Percentiles rank a stretch among this genome's conserved stretches.
Conservation (phyloP, 306 rosid species). For the Casuarina cunninghamiana region DNA sequence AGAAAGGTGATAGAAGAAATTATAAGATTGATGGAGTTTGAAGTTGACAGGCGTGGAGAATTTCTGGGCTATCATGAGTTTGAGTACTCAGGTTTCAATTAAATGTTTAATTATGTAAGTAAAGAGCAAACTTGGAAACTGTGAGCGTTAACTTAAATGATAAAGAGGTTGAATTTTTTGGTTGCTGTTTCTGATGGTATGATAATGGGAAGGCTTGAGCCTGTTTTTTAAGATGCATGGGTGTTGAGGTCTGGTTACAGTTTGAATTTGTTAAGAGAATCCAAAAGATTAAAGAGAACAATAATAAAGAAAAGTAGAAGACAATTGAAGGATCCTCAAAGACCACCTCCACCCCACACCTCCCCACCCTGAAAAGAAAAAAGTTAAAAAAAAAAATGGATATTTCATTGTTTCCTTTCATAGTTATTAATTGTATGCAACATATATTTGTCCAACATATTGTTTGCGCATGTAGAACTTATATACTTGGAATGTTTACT, state of each 20-base stretch:
- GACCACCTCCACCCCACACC: no score
- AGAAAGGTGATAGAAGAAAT: not conserved
- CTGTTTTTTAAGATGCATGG: not conserved
- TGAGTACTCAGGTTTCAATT: not conserved
- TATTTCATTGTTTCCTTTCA: no score
- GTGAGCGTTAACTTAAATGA: not conserved
- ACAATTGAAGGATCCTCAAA: no score
- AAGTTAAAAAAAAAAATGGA: not conserved
- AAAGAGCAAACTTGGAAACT: not conserved
- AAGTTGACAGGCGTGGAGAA: not conserved
- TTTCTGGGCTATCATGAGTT: not conserved
- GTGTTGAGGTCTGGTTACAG: not conserved
- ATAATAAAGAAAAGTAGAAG: not conserved
- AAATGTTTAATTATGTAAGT: not conserved
- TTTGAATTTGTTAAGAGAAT: not conserved
- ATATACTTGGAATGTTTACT: not conserved
- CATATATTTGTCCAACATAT: not conserved
- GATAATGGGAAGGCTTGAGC: not conserved
- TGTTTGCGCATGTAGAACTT: not conserved
- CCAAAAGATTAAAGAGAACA: not conserved
- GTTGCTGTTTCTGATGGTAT: not conserved
- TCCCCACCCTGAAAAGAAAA: no score
- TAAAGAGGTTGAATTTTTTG: not conserved
- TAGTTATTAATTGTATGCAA: not conserved
- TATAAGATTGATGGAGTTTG: conserved; percentile 2